A percentile compares a stretch with the other conserved stretches of the same genome.
These are phyloP conservation scores for Dacryopinax spathularia DNA, from an alignment of 768 basidiomycete species.

Conservation along the genomic window DNA sequence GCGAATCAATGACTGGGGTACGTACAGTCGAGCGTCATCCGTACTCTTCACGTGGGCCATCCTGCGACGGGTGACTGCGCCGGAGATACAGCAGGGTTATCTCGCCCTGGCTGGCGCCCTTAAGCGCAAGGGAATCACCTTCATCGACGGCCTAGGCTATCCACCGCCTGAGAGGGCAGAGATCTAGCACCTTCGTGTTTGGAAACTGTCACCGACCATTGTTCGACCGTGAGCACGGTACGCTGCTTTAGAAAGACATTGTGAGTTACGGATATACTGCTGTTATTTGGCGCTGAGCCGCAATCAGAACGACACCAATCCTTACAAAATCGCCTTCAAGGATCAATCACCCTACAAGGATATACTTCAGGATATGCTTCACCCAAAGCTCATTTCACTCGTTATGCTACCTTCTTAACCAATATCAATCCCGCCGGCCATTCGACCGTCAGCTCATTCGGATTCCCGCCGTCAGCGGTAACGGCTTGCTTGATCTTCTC, in stretches of 20 bases:
- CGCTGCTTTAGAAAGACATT: no score
- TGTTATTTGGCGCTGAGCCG: no score
- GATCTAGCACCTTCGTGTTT: not conserved
- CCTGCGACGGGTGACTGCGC: not conserved
- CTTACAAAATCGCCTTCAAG: no score
- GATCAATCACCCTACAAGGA: not conserved
- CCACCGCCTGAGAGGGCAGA: not conserved
- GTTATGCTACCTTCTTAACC: slow-evolving; percentile 17
- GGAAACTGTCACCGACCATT: no score
- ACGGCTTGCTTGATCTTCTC: slow-evolving; percentile 9
- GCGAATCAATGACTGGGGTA: no score
- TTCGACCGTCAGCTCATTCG: slow-evolving; percentile 18
- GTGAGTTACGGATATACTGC: no score
- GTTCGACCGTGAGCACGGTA: no score
- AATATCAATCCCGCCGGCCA: slow-evolving; percentile 23
- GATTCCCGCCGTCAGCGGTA: slow-evolving; percentile 10
- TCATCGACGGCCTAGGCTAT: not conserved
- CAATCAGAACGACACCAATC: no score
- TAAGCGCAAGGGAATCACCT: not conserved
- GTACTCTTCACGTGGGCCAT: not conserved
- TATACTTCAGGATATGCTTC: not conserved
- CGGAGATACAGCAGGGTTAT: not conserved
- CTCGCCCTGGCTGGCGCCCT: not conserved
- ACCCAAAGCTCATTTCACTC: not conserved
- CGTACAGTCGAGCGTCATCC: no score